Evolutionary conservation across 2,329 filamentous ascomycete species (phyloP).

Genomic region (Beauveria medogensis): DNA sequence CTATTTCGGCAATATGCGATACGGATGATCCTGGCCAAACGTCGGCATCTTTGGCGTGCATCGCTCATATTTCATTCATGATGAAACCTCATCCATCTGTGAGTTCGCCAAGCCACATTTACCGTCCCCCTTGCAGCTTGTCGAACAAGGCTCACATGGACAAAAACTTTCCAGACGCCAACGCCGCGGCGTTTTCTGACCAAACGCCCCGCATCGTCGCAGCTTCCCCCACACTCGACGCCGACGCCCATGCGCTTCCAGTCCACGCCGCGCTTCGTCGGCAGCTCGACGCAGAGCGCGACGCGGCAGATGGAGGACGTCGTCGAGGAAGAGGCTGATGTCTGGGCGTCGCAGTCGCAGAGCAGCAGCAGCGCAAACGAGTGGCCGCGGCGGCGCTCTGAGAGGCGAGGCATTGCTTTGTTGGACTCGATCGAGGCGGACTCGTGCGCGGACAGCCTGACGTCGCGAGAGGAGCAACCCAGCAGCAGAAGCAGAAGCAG

Average conservation of each 20-base stretch:
- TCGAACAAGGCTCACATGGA: not conserved
- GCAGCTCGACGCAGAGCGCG: conserved; percentile 20
- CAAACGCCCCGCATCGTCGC: conserved; percentile 25
- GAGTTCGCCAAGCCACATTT: not conserved
- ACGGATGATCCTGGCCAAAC: not conserved
- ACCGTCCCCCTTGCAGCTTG: not conserved
- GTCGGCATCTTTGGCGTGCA: not conserved
- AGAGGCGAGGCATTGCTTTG: conserved; percentile 7
- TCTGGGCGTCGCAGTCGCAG: conserved; percentile 7
- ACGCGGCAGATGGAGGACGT: conserved; percentile 16
- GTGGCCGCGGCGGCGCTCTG: conserved; percentile 8
- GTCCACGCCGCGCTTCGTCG: conserved; percentile 30
- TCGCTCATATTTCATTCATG: not conserved
- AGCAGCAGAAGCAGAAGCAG: not conserved
- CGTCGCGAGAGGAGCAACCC: not conserved
- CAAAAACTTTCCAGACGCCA: conserved; percentile 25
- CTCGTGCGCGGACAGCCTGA: conserved; percentile 13
- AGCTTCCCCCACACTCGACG: conserved; percentile 24
- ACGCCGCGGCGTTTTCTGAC: conserved; percentile 31
- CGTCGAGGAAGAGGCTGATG: conserved; percentile 25
- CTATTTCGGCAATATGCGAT: not conserved
- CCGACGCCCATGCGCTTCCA: conserved; percentile 25
- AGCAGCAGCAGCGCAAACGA: not conserved
- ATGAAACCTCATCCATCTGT: conserved; percentile 7
- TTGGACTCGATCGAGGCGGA: conserved; percentile 23